Evolutionary conservation across 345 rosid genomes (phyloP), one percentile per base, ranked within the genome.

Genomic region (Litchi chinensis): DNA sequence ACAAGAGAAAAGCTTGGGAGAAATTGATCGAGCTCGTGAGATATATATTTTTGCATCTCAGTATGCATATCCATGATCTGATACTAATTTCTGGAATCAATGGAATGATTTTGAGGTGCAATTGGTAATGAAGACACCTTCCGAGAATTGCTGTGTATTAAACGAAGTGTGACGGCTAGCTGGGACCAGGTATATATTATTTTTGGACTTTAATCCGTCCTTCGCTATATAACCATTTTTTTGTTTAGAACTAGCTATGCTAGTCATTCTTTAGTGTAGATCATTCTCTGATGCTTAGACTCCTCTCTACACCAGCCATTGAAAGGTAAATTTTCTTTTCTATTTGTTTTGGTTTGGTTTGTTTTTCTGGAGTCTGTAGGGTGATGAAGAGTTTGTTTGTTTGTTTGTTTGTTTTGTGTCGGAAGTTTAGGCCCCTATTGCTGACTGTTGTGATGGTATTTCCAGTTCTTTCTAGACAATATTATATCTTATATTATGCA

Each of bases 61-160:
- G 84, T 94, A 88, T 79, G 97, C 98, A 0, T 98, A 96, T 79
- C 98, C 99, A 15, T 81, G 95, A 56, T 90, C 98, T 44, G 99
- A 91, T 86, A 81, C 84, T 0, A 97, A 93, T 12, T 94, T 93
- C 82, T 96, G 99, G 98, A 90, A 85, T 78, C 90, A 85, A 76
- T 96, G 98, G 99, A 93, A 95, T 68, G 97, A 91, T 60, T 94
- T 96, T 66, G 98, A 96, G 83, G 98, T 94, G 62, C 92, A 85
- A 21, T 98, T 77, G 99, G 99, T 46, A 96, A 96, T 76, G 99
- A 91, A 81, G 99, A 96, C 73, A 96, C 99, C 37, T 96, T 91
- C 84, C 86, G 98, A 65, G 99, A 96, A 77, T 93, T 96, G 99
- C 84, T 94, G 69, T 92, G 98, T 18, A 88, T 94, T 65, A 94